These are phyloP conservation scores for Piloderma croceum DNA, from an alignment of 768 basidiomycete species.

Conservation along the genomic window DNA sequence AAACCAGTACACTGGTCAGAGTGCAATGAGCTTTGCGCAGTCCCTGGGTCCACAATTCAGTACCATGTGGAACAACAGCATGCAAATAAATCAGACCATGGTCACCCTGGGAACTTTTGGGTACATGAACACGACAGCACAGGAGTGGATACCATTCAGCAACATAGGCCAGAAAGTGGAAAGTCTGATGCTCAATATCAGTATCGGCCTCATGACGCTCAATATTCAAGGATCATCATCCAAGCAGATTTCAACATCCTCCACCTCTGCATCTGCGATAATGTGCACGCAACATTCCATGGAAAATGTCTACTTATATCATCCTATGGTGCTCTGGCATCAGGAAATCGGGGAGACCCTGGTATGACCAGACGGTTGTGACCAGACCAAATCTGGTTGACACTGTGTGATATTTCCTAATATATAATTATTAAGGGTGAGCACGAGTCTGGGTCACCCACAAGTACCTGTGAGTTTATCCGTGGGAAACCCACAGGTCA, in stretches of 20 bases:
- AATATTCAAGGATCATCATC: too few species aligned
- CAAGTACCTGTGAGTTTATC: too few species aligned
- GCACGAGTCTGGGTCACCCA: too few species aligned
- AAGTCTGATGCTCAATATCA: conserved; percentile 3
- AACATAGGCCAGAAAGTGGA: conserved; percentile 1
- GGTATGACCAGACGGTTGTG: too few species aligned
- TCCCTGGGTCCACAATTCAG: background rate
- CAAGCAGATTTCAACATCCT: too few species aligned
- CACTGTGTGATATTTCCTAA: too few species aligned
- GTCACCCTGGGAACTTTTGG: conserved; percentile 5
- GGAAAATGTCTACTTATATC: conserved; percentile 2
- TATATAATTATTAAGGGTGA: too few species aligned
- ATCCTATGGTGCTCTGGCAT: conserved; percentile 2
- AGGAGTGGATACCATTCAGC: background rate
- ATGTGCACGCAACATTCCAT: conserved; percentile 1
- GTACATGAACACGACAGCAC: background rate
- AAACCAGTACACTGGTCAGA: conserved; percentile 4
- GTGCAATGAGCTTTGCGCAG: conserved; percentile 4
- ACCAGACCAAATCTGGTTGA: too few species aligned
- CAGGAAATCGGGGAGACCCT: conserved; percentile 2
- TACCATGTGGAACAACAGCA: background rate
- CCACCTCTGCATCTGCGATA: background rate
- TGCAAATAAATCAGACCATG: conserved; percentile 1
- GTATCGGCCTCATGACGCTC: conserved; percentile 4
- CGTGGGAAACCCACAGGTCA: too few species aligned